Evolutionary conservation across 306 rosid genomes (phyloP), one percentile per base, ranked within the genome.

Genomic region (Aeschynomene evenia): DNA sequence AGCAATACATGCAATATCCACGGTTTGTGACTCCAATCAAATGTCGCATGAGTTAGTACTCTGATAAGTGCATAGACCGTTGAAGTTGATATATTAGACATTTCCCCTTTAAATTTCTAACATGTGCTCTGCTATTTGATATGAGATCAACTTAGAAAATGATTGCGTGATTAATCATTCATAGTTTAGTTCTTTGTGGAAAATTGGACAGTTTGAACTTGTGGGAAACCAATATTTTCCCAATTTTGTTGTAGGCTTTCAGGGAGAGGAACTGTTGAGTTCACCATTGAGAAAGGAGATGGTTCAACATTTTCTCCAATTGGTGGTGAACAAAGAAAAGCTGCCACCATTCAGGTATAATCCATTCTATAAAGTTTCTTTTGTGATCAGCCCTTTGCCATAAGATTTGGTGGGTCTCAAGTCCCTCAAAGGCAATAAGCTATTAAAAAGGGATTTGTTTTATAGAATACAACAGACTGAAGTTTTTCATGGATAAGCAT

Each of bases 191-290:
- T 57, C 36, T 60, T 28, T 67, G 60, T 43, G 31, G 4, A 39
- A 29, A 29, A 29, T 9, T 55, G 15, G 23, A 63, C 15, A 58
- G 40, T 6, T 8, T 55, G 34, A 68, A 39, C 71, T 37, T 23
- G 4, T n/a, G 56, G 43, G 75, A 57, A 49, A 34, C 53, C 76
- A 77, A 64, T 80, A 68, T 72, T 29, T 74, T 76, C 39, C 63
- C 66, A 61, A 43, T 18, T 68, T 53, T 77, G 61, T 58, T 84
- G 70, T 76, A 90, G 97, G 86, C 86, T 93, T 73, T 75, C 87
- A 23, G 97, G 97, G 66, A 88, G 97, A 86, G 98, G 94, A 81
- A 84, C 74, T 71, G 94, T 90, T 50, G 98, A 93, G 81, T 81
- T 93, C 50, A 84, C 83, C 48, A 68, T 93, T 66, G 97, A 86